Evolutionary conservation across 257 asterid genomes (phyloP), one percentile per base, ranked within the genome.

Genomic region (Solanum sitiens): DNA sequence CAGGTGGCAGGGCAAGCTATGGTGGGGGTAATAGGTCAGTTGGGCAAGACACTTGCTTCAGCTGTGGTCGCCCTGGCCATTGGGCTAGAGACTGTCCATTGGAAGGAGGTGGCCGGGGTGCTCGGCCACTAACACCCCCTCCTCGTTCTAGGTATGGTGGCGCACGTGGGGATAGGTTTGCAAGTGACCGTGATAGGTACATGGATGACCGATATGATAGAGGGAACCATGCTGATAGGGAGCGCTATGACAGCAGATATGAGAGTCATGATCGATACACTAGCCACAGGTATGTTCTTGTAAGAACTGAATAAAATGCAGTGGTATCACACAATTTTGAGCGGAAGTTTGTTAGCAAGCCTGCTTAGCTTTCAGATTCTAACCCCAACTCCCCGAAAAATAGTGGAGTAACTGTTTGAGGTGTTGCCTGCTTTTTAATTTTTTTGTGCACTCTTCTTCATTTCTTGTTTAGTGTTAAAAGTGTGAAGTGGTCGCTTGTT

Each of bases 11-110:
- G 89, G 95, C 95, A 74, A 91, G 84, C 88, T 94, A 94, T 73
- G 95, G 96, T 85, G 93, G 97, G 77, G 90, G 95, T 87, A 96
- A 91, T 83, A 91, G 96, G 91, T 87, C 98, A 7, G 93, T 87
- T 7, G 99, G 99, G 83, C 99, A 93, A 86, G 98, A 97, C 89
- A 98, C 92, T 56, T 96, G 99, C 93, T 97, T 96, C 93, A 97
- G 93, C 92, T 97, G 99, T 68, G 99, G 99, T 39, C 96, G 99
- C 3, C 94, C 99, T 2, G 99, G 99, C 13, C 99, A 97, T 45
- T 97, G 99, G 99, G 99, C 99, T 33, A 93, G 99, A 56, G 99
- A 97, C 86, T 97, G 99, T 71, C 98, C 99, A 14, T 93, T 96
- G n/a, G 93, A 91, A 20, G 96, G 94, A 77, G 98, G 98, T 80